These are phyloP conservation scores for Antrodiella citrinella DNA, from an alignment of 768 basidiomycete genomes.

Conservation along the genomic window DNA sequence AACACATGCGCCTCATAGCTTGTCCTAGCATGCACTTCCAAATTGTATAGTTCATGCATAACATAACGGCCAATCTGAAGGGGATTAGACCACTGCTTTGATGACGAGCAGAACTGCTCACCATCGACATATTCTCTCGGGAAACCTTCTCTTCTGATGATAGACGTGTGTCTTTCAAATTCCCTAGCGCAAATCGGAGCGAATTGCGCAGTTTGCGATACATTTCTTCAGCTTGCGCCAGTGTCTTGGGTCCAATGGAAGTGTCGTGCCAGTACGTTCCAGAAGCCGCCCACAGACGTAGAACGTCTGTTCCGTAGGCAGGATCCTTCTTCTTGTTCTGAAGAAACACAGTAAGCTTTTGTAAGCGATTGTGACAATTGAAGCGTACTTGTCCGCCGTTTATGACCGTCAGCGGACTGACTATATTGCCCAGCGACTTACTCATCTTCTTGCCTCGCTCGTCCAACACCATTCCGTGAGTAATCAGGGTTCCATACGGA, in stretches of 20 bases:
- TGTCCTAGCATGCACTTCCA: slow-evolving; percentile 60
- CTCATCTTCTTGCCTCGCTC: slow-evolving; percentile 93
- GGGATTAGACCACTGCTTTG: neutral
- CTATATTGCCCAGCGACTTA: slow-evolving; percentile 89
- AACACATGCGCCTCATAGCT: slow-evolving; percentile 75
- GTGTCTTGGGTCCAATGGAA: slow-evolving; percentile 70
- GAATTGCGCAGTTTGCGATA: slow-evolving; percentile 83
- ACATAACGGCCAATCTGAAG: slow-evolving; percentile 75
- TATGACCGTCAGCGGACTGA: slow-evolving; percentile 77
- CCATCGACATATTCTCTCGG: slow-evolving; percentile 51
- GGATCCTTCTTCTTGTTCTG: slow-evolving; percentile 67
- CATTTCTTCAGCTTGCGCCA: slow-evolving; percentile 68
- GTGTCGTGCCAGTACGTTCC: slow-evolving; percentile 88
- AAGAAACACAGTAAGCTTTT: neutral
- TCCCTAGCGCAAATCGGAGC: slow-evolving; percentile 80
- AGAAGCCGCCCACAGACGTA: slow-evolving; percentile 88
- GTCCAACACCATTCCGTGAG: slow-evolving; percentile 96
- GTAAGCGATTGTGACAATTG: neutral
- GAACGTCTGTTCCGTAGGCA: slow-evolving; percentile 77
- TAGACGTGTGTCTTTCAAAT: slow-evolving; percentile 38
- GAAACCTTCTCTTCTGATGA: slow-evolving; percentile 28
- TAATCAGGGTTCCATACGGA: slow-evolving; percentile 78
- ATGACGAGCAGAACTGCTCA: slow-evolving; percentile 26
- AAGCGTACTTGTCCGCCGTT: slow-evolving; percentile 61
- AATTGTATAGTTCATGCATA: slow-evolving; percentile 70